A percentile compares a stretch with the other conserved stretches of the same genome.
These are phyloP conservation scores for Stevia rebaudiana DNA, from an alignment of 140 eudicot species.

Conservation along the genomic window DNA sequence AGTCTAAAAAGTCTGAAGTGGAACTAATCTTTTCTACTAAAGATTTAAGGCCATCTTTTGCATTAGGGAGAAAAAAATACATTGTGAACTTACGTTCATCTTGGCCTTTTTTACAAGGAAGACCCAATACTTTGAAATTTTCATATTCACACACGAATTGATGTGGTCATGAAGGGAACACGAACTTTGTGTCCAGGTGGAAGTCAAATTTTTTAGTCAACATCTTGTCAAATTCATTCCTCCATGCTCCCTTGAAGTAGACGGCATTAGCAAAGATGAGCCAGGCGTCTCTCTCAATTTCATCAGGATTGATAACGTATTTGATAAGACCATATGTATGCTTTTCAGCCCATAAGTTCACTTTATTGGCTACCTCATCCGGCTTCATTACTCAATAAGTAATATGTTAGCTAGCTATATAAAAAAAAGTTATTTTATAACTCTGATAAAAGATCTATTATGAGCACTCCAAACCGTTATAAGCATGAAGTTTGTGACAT, in stretches of 20 bases:
- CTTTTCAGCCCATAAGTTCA: slow-evolving; percentile 61
- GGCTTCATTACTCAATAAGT: slow-evolving; percentile 30
- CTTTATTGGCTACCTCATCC: slow-evolving; percentile 37
- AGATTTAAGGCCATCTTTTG: too few species aligned
- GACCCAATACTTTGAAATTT: too few species aligned
- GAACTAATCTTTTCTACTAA: too few species aligned
- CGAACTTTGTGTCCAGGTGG: slow-evolving; percentile 50
- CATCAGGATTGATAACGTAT: slow-evolving; percentile 39
- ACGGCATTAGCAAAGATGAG: slow-evolving; percentile 70
- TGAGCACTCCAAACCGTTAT: not conserved
- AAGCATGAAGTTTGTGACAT: not conserved
- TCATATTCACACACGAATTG: too few species aligned
- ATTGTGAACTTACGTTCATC: too few species aligned
- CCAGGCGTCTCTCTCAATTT: slow-evolving; percentile 34
- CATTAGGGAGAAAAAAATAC: too few species aligned
- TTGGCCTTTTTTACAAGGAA: too few species aligned
- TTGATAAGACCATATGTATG: slow-evolving; percentile 58
- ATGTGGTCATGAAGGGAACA: slow-evolving; percentile 61
- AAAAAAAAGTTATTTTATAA: too few species aligned
- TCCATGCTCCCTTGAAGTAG: slow-evolving; percentile 80
- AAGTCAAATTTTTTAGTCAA: slow-evolving; percentile 51
- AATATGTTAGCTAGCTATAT: not conserved
- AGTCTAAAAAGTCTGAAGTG: too few species aligned
- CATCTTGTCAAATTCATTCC: slow-evolving; percentile 39
- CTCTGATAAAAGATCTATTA: too few species aligned